A percentile compares a stretch with the other conserved stretches of the same genome.
phyloP scores from a whole-genome alignment of 495 filamentous ascomycete genomes.

The Penicillium cosmopolitanum region DNA sequence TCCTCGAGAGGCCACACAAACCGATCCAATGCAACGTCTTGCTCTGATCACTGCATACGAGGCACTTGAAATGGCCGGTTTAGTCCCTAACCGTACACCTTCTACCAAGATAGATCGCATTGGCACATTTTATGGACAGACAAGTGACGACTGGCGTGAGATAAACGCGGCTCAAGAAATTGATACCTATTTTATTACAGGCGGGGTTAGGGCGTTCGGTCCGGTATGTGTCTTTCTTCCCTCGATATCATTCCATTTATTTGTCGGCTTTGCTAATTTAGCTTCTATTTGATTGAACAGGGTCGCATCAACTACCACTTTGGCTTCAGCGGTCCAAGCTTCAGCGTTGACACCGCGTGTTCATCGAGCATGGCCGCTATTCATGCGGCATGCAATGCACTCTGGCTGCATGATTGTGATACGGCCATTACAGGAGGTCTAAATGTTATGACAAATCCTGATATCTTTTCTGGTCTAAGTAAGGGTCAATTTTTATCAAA shows the following conservation, averaged over 20 bases:
- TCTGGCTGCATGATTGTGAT: constrained; percentile 69
- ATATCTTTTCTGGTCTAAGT: constrained; percentile 70
- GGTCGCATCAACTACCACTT: constrained; percentile 55
- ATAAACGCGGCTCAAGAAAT: constrained; percentile 73
- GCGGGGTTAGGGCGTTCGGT: constrained; percentile 70
- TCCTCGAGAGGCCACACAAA: constrained; percentile 58
- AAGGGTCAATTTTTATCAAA: constrained; percentile 70
- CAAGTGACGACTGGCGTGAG: constrained; percentile 78
- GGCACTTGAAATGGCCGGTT: constrained; percentile 75
- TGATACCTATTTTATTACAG: constrained; percentile 79
- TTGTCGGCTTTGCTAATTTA: not conserved
- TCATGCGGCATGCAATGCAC: constrained; percentile 63
- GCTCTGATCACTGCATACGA: constrained; percentile 75
- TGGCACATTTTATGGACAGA: constrained; percentile 78
- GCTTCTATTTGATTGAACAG: not conserved
- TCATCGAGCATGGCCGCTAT: constrained; percentile 58
- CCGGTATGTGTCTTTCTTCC: constrained; percentile 27
- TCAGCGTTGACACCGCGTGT: constrained; percentile 77
- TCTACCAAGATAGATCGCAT: constrained; percentile 52
- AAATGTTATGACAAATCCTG: constrained; percentile 67
- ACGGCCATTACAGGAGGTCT: constrained; percentile 73
- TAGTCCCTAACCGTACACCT: constrained; percentile 18
- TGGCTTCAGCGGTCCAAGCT: constrained; percentile 69
- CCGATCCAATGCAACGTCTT: constrained; percentile 77
- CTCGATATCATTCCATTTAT: not conserved